Base-by-base conservation (phyloP, 2,329 filamentous ascomycete genomes). In the Aspergillus floridensis region DNA sequence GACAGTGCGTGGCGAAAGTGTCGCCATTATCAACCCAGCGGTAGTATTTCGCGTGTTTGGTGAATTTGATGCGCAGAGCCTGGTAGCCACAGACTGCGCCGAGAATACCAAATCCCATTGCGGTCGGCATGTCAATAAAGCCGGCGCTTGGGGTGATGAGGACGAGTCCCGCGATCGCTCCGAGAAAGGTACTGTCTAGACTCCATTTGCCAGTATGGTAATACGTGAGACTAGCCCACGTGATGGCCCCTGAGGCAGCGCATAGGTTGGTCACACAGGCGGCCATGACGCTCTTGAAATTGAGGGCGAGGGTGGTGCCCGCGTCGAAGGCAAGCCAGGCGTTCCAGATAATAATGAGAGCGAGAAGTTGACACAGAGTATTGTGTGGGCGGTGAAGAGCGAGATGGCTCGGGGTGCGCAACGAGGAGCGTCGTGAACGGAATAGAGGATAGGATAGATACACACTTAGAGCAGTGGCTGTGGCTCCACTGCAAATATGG, bases 1-100 rank as follows among this genome's bases (percentile, higher is more conserved):
- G 70, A 63, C 81, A 84, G 60, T 84, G 81, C 4, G 81, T 84
- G 5, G 82, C 82, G 65, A 84, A 84, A 0, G 81, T 83, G 66
- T 84, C 82, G 1, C 81, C 82, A 60, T 83, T 82, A 61, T 84
- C 82, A 0, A 84, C 81, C 82, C 81, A 84, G 35, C 77, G 71
- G 70, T 75, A 77, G 2, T 73, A 68, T n/a, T 74, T 69, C 5
- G 82, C 81, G 31, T 77, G 70, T 14, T 79, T 75, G 2, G 79
- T 83, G 60, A 80, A 82, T 66, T 84, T 84, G 66, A 84, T 81
- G 1, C 80, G 72, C 54, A 84, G 65, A 14, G 81, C 81, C 69
- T 84, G 82, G 1, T 82, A 75, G 59, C 80, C 82, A 11, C 81
- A 67, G 2, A 80, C 38, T 1, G 81, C 80, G 0, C 80, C 80